Evolutionary conservation across 2,329 filamentous ascomycete genomes (phyloP).

Genomic region (Cylindrodendrum hubeiense): DNA sequence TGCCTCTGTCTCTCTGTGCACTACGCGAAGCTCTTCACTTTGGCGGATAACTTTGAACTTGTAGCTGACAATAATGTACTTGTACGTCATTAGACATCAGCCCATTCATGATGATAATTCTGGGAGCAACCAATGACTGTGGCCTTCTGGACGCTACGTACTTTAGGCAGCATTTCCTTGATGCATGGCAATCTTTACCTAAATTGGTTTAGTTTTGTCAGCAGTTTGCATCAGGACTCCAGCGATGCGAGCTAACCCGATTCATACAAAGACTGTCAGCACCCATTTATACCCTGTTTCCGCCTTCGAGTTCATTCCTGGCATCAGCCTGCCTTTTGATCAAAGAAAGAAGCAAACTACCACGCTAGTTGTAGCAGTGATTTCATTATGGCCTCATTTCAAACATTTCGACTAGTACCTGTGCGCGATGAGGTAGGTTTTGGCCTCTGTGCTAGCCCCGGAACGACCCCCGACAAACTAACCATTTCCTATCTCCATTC

Average conservation of each 20-base stretch:
- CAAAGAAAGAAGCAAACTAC: background rate
- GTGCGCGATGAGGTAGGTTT: constrained; percentile 29
- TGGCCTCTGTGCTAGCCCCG: background rate
- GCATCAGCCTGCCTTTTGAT: background rate
- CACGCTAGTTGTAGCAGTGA: background rate
- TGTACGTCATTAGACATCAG: too few relatives aligned
- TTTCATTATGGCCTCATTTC: constrained; percentile 30
- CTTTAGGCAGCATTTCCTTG: too few relatives aligned
- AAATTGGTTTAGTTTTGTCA: constrained; percentile 16
- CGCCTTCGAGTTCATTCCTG: background rate
- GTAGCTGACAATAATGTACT: too few relatives aligned
- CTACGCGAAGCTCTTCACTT: too few relatives aligned
- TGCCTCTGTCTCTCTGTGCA: too few relatives aligned
- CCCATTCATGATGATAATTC: too few relatives aligned
- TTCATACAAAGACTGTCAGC: constrained; percentile 23
- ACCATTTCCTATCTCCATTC: background rate
- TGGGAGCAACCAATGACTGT: too few relatives aligned
- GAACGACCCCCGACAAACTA: background rate
- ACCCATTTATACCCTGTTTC: constrained; percentile 2
- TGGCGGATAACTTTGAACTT: too few relatives aligned
- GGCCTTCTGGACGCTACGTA: too few relatives aligned
- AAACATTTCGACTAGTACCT: constrained; percentile 36
- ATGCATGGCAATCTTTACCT: background rate
- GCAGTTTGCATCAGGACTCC: background rate
- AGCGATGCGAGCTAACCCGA: background rate